A percentile compares a stretch with the other conserved stretches of the same genome.
These are phyloP conservation scores for Podaxis rugospora DNA, from an alignment of 768 basidiomycete genomes.

Conservation along the genomic window DNA sequence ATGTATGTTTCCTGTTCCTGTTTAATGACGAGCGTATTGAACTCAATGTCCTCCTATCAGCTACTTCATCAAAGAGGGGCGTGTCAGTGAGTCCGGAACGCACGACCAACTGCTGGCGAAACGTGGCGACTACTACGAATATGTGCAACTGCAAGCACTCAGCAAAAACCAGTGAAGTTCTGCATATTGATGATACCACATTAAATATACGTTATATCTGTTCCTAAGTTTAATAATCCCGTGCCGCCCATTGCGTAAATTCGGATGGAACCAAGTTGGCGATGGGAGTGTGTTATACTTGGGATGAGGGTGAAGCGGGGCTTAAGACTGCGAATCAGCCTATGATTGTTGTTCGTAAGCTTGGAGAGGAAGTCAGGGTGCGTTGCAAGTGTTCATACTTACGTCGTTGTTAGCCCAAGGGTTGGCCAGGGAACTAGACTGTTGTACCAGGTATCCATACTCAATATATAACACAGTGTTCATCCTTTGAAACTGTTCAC, in stretches of 20 bases:
- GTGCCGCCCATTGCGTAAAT: constrained; percentile 79
- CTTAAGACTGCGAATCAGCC: constrained; percentile 61
- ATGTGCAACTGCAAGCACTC: constrained; percentile 81
- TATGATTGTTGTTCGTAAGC: constrained; percentile 52
- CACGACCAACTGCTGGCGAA: constrained; percentile 74
- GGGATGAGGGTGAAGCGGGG: constrained; percentile 83
- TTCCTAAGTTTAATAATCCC: constrained; percentile 64
- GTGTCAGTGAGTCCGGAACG: constrained; percentile 80
- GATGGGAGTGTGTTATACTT: constrained; percentile 83
- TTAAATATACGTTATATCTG: constrained; percentile 7
- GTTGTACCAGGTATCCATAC: neutral
- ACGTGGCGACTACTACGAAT: constrained; percentile 76
- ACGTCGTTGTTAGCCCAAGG: neutral
- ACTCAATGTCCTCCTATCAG: constrained; percentile 31
- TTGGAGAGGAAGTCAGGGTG: constrained; percentile 73
- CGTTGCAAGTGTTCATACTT: neutral
- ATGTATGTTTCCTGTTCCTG: constrained; percentile 52
- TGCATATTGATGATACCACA: neutral
- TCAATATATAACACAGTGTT: neutral
- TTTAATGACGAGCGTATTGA: constrained; percentile 12
- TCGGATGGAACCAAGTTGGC: constrained; percentile 80
- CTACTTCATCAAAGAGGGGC: constrained; percentile 87
- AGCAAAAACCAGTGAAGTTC: constrained; percentile 40
- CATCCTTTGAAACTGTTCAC: too few species aligned
- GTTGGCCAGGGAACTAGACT: constrained; percentile 5